Conservation (phyloP, 2,329 filamentous ascomycete species). For the Trichoderma citrinoviride region DNA sequence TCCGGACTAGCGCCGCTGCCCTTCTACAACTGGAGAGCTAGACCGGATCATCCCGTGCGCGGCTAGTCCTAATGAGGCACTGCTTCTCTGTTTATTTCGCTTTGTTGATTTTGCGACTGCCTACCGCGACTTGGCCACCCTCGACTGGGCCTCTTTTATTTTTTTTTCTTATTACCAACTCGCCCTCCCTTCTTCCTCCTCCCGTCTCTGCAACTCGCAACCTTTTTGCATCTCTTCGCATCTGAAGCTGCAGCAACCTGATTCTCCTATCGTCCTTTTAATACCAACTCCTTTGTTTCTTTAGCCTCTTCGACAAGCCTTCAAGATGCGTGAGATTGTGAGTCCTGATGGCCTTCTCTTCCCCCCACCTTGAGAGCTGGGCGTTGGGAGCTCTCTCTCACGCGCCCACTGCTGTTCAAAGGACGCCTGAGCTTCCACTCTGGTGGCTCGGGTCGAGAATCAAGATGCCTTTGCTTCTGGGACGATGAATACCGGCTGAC, state of each 20-base stretch:
- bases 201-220: not conserved
- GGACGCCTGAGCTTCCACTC: not conserved
- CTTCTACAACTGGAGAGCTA: conserved; percentile 10
- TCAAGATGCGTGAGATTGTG: conserved; percentile 25
- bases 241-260: conserved; percentile 13
- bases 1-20: conserved; percentile 4
- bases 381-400: conserved; percentile 7
- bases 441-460: not conserved
- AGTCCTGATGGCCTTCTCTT: conserved; percentile 11
- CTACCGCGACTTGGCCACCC: conserved; percentile 15
- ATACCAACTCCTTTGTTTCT: not conserved
- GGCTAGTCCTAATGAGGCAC: not conserved
- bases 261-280: conserved; percentile 15
- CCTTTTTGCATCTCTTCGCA: conserved; percentile 13
- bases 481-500: conserved; percentile 6
- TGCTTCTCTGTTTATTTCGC: conserved; percentile 2
- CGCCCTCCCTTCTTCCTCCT: conserved; percentile 5
- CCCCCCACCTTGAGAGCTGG: not conserved
- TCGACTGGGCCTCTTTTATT: conserved; percentile 17
- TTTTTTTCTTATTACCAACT: conserved; percentile 19
- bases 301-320: conserved; percentile 11
- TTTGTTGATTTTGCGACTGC: conserved; percentile 21
- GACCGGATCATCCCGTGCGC: conserved; percentile 21
- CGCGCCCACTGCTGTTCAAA: conserved; percentile 13
- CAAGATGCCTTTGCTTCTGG: not conserved